phyloP scores from a whole-genome alignment of 139 green algal genomes.

The Chlorella sp. region DNA sequence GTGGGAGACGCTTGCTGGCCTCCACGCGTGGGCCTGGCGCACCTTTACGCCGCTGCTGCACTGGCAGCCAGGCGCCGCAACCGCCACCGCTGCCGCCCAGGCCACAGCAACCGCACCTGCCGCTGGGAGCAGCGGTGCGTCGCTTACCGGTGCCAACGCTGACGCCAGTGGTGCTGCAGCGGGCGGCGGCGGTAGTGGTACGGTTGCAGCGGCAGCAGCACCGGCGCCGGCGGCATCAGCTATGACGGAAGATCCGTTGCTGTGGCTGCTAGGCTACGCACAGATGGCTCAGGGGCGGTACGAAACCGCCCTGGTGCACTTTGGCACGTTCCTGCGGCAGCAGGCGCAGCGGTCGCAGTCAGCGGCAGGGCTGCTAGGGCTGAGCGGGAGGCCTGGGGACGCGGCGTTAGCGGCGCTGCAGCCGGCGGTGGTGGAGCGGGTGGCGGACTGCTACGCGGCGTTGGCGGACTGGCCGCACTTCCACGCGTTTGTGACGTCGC shows the following conservation, averaged over 20 bases:
- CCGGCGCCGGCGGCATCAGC: neutral
- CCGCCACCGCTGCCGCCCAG: no score
- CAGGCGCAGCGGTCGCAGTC: conserved; percentile 1
- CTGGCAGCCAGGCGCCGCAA: neutral
- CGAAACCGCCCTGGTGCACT: conserved; percentile 25
- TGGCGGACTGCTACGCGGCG: neutral
- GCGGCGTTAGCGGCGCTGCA: neutral
- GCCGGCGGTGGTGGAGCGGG: neutral
- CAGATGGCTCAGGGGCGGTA: conserved; percentile 38
- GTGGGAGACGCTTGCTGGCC: conserved; percentile 14
- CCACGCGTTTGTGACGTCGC: neutral
- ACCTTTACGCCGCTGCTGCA: conserved; percentile 18
- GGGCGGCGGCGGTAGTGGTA: no score
- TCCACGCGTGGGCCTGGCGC: conserved; percentile 11
- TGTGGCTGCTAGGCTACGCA: conserved; percentile 35
- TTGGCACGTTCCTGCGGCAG: conserved; percentile 13
- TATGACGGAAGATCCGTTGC: conserved; percentile 19
- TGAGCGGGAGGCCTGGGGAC: neutral
- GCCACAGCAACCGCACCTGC: neutral
- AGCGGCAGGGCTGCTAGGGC: neutral
- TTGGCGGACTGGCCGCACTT: neutral
- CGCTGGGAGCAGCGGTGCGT: neutral
- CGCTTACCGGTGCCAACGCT: neutral
- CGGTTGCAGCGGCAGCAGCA: neutral
- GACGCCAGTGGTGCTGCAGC: no score